Evolutionary conservation across 129 eudicot species (phyloP), one percentile per base, ranked within the genome.

Genomic region (Tagetes patula): DNA sequence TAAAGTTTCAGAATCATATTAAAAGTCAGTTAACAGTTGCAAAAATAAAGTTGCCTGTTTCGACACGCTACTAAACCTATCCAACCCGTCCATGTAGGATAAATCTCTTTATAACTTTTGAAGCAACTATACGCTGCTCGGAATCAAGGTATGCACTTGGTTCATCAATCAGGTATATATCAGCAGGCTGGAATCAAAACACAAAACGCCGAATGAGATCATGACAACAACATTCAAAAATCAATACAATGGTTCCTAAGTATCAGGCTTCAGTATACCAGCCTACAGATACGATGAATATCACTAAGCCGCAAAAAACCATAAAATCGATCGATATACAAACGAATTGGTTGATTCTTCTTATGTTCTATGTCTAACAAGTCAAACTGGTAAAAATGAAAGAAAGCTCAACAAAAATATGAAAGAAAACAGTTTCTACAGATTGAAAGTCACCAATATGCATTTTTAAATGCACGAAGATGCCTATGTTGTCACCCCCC

Each of bases 81-180:
- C 46, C 46, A 59, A 3, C n/a, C 3, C n/a, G 61, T 55, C 36
- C 14, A 65, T 89, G 96, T 0, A 87, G 88, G 43, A 92, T 87
- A 50, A 92, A 92, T 62, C 97, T 78, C 82, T 92, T 92, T 56
- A 92, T 92, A 64, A 87, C 98, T 84, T 89, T 92, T 32, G 98
- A 92, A 58, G 96, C 96, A 3, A 92, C 95, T 49, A 92, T 87
- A 82, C 89, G 94, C 83, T 92, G 95, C 87, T 92, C 96, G 2
- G 98, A 85, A 73, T 85, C 94, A 6, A 92, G 91, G 70, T 89
- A 89, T 4, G 96, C 96, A 82, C 96, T 89, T 42, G 96, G 91
- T 67, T 92, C 98, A 78, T 92, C 96, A 13, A 92, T 92, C 85
- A 92, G 80, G 67, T 92, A 92, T 1, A 92, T 85, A 67, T 92